Percentiles rank a stretch among this genome's conserved stretches.
phyloP scores from a whole-genome alignment of 2,329 filamentous ascomycete species.

The Cucurbitaria berberidis region DNA sequence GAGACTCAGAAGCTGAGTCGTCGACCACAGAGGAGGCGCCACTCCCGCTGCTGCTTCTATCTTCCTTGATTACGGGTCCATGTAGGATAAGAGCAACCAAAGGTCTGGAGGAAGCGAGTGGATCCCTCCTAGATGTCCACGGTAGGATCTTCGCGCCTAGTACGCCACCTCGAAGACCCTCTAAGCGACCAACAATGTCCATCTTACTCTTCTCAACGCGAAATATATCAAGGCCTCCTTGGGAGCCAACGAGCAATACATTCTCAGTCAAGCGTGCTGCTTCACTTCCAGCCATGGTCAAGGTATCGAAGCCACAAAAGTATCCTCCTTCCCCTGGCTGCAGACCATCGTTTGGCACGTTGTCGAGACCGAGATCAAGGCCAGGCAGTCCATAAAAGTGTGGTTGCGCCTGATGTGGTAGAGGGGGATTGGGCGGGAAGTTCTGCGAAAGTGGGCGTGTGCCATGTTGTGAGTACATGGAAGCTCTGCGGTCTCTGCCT shows the following conservation, averaged over 20 bases:
- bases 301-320: slow-evolving; percentile 80
- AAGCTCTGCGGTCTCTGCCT: slow-evolving; percentile 54
- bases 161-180: slow-evolving; percentile 79
- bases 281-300: slow-evolving; percentile 58
- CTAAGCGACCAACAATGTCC: slow-evolving; percentile 72
- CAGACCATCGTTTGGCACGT: slow-evolving; percentile 56
- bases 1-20: slow-evolving; percentile 46
- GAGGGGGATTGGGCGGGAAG: slow-evolving; percentile 64
- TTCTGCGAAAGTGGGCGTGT: slow-evolving; percentile 52
- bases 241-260: slow-evolving; percentile 76
- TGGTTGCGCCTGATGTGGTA: slow-evolving; percentile 75
- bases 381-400: slow-evolving; percentile 80
- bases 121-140: slow-evolving; percentile 64
- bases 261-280: slow-evolving; percentile 59
- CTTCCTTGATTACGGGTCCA: slow-evolving; percentile 68
- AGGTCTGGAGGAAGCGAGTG: slow-evolving; percentile 65
- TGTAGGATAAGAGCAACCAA: slow-evolving; percentile 82
- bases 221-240: slow-evolving; percentile 79
- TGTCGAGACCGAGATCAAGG: slow-evolving; percentile 65
- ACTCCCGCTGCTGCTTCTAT: slow-evolving; percentile 45
- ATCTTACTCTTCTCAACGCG: slow-evolving; percentile 74
- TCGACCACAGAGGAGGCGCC: slow-evolving; percentile 46
- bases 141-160: slow-evolving; percentile 82
- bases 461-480: slow-evolving; percentile 59
- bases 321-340: slow-evolving; percentile 73